phyloP scores from a whole-genome alignment of 1,139 yeast species.

The Diutina rugosa region DNA sequence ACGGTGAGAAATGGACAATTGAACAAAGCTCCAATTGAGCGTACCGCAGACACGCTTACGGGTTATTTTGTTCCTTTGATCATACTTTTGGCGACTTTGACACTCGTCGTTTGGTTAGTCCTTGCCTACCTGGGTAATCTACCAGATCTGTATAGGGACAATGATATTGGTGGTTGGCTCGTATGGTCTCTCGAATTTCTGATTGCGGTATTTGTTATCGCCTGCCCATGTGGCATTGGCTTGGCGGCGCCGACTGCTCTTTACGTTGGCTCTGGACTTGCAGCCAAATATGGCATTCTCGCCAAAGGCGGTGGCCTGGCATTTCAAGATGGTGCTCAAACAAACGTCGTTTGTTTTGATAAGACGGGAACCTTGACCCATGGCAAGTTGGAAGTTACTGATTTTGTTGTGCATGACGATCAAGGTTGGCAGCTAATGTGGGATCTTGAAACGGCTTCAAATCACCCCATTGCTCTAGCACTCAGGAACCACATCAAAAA shows the following conservation, averaged over 20 bases:
- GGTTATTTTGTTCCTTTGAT: conserved; percentile 66
- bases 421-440: conserved; percentile 34
- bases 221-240: conserved; percentile 38
- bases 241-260: conserved; percentile 37
- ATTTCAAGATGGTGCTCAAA: conserved; percentile 60
- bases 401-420: conserved; percentile 18
- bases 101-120: conserved; percentile 59
- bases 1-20: conserved; percentile 67
- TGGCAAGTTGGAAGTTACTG: conserved; percentile 46
- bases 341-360: conserved; percentile 60
- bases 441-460: conserved; percentile 53
- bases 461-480: conserved; percentile 59
- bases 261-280: conserved; percentile 34
- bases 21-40: conserved; percentile 63
- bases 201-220: conserved; percentile 60
- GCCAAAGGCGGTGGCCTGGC: conserved; percentile 79
- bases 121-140: conserved; percentile 43
- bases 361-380: conserved; percentile 72
- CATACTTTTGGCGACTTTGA: conserved; percentile 41
- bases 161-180: conserved; percentile 62
- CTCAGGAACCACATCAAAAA: conserved; percentile 29
- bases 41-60: conserved; percentile 57
- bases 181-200: conserved; percentile 72
- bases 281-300: conserved; percentile 50
- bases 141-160: conserved; percentile 44